A percentile compares a stretch with the other conserved stretches of the same genome.
These are phyloP conservation scores for Aspergillus latus DNA, from an alignment of 2,329 filamentous ascomycete genomes.

Conservation along the genomic window DNA sequence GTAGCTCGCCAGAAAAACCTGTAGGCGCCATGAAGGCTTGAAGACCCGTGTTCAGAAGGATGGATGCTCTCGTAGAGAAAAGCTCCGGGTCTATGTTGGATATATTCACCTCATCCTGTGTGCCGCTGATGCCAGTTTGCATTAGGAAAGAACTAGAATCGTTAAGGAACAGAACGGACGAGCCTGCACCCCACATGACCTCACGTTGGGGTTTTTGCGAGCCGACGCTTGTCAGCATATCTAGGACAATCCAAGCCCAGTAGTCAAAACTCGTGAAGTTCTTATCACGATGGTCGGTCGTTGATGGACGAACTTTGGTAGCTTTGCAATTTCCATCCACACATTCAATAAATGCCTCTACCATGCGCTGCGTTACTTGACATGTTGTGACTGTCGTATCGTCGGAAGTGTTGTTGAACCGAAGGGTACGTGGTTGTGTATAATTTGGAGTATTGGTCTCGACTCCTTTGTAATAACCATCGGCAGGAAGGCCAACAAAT, in stretches of 20 bases:
- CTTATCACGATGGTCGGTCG: conserved; percentile 4
- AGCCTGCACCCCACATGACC: conserved; percentile 3
- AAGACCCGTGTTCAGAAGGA: conserved; percentile 9
- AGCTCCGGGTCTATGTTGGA: not conserved
- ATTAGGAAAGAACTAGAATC: not conserved
- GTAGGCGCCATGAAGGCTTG: conserved; percentile 14
- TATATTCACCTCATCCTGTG: not conserved
- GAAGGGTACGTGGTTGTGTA: conserved; percentile 1
- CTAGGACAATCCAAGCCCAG: conserved; percentile 3
- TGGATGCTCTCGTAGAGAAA: not conserved
- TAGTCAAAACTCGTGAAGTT: conserved; percentile 8
- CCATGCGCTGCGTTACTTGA: not conserved
- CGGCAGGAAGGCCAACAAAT: not conserved
- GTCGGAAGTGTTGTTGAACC: not conserved
- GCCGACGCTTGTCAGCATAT: conserved; percentile 1
- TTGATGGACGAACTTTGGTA: conserved; percentile 7
- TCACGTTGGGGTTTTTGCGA: not conserved
- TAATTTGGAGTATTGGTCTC: not conserved
- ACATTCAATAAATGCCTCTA: conserved; percentile 9
- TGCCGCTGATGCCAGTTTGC: not conserved
- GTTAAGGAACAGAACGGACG: conserved; percentile 7
- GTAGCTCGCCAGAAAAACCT: not conserved
- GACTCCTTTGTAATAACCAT: not conserved
- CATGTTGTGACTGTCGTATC: not conserved
- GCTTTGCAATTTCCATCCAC: not conserved